Evolutionary conservation across 2,329 filamentous ascomycete species (phyloP).

Genomic region (Aphanocladium album): DNA sequence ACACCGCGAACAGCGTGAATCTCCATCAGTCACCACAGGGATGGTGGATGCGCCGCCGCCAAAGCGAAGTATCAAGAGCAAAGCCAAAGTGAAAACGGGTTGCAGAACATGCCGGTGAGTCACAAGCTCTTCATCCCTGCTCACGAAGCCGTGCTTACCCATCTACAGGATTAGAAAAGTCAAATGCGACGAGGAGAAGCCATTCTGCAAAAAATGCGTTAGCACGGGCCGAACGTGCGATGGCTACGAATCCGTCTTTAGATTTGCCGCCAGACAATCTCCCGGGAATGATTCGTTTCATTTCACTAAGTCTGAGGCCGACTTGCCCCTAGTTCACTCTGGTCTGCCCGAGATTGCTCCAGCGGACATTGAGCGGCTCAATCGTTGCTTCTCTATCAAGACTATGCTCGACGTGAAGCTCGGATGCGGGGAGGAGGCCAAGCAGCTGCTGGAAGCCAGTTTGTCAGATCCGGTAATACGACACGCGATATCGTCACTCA

Average conservation of each 20-base stretch:
- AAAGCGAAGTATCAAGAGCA: background rate
- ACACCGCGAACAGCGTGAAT: background rate
- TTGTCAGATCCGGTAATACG: conserved; percentile 30
- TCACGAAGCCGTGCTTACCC: conserved; percentile 15
- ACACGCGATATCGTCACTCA: conserved; percentile 36
- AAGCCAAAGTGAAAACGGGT: conserved; percentile 36
- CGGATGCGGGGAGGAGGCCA: conserved; percentile 34
- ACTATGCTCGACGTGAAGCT: conserved; percentile 35
- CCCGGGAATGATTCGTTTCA: conserved; percentile 12
- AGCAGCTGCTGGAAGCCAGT: conserved; percentile 33
- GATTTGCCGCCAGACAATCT: conserved; percentile 21
- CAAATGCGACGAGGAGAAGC: conserved; percentile 34
- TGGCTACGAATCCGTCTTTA: conserved; percentile 37
- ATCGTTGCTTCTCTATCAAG: conserved; percentile 37
- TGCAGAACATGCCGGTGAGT: conserved; percentile 40
- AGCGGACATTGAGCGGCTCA: conserved; percentile 30
- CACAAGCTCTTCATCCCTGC: background rate
- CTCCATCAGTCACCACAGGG: background rate
- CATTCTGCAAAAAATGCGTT: conserved; percentile 31
- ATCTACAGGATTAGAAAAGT: conserved; percentile 30
- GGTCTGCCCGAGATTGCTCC: conserved; percentile 16
- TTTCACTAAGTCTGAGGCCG: conserved; percentile 6
- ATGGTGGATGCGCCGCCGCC: background rate
- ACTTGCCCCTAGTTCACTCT: conserved; percentile 18
- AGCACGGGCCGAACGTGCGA: conserved; percentile 37